Evolutionary conservation across 148 eudicot genomes (phyloP).

Genomic region (Rhododendron griersonianum): DNA sequence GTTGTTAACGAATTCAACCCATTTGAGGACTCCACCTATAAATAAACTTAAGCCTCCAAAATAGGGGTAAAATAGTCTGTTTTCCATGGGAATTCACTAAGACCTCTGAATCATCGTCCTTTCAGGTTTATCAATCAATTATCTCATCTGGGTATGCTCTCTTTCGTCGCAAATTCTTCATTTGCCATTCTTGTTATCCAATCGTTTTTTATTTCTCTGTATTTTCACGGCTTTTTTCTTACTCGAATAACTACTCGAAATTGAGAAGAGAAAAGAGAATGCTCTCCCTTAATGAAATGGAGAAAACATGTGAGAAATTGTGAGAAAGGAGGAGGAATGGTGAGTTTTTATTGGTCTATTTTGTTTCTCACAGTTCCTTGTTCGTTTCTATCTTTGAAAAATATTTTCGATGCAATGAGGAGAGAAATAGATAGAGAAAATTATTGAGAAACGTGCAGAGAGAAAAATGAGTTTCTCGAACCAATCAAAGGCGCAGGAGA

Average conservation of each 20-base stretch:
- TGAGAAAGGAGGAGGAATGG: background rate
- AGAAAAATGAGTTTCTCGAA: too few species aligned
- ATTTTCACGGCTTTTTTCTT: background rate
- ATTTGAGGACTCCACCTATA: background rate
- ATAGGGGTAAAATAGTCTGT: background rate
- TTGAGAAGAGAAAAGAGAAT: background rate
- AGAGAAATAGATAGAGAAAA: too few species aligned
- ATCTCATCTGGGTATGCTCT: slow-evolving; percentile 10
- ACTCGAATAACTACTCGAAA: background rate
- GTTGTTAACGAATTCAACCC: background rate
- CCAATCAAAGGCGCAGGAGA: too few species aligned
- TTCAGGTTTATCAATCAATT: background rate
- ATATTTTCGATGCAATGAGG: too few species aligned
- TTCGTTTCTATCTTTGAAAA: too few species aligned
- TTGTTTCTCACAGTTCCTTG: background rate
- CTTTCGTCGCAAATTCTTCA: background rate
- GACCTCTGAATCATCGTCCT: background rate
- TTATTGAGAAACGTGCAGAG: too few species aligned
- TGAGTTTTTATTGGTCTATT: background rate
- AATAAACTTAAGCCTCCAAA: background rate
- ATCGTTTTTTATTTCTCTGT: background rate
- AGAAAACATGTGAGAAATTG: background rate
- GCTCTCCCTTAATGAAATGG: background rate
- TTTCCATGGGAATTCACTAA: background rate
- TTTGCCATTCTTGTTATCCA: background rate